Conservation (phyloP, 2,329 filamentous ascomycete species). For the Aureobasidium sp. region DNA sequence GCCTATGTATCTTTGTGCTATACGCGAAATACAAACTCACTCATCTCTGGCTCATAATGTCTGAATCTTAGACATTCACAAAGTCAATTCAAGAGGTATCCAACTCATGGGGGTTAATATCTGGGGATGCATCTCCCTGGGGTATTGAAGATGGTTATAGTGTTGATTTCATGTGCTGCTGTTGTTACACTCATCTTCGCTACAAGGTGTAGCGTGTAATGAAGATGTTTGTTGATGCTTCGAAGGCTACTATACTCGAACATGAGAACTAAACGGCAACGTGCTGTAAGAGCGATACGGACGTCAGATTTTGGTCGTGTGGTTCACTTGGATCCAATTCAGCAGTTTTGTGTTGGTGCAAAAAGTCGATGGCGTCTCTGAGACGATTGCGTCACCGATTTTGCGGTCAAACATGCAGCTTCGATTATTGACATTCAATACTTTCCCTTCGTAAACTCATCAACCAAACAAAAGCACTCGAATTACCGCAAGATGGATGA, state of each 20-base stretch:
- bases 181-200: neutral
- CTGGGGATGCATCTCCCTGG: neutral
- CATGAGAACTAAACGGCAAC: neutral
- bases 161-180: neutral
- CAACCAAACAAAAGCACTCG: neutral
- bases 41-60: neutral
- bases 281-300: neutral
- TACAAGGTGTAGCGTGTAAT: neutral
- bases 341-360: neutral
- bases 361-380: neutral
- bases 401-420: neutral
- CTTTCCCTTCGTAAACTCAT: neutral
- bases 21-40: neutral
- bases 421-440: neutral
- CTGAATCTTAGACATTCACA: neutral
- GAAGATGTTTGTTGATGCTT: neutral
- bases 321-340: no score
- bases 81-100: neutral
- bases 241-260: neutral
- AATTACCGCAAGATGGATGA: conserved; percentile 7
- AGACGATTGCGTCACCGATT: neutral
- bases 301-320: neutral
- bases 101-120: neutral
- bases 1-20: no score
- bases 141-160: neutral